These are phyloP conservation scores for Berberis vulgaris DNA, from an alignment of 164 flowering plant species.

Conservation along the genomic window DNA sequence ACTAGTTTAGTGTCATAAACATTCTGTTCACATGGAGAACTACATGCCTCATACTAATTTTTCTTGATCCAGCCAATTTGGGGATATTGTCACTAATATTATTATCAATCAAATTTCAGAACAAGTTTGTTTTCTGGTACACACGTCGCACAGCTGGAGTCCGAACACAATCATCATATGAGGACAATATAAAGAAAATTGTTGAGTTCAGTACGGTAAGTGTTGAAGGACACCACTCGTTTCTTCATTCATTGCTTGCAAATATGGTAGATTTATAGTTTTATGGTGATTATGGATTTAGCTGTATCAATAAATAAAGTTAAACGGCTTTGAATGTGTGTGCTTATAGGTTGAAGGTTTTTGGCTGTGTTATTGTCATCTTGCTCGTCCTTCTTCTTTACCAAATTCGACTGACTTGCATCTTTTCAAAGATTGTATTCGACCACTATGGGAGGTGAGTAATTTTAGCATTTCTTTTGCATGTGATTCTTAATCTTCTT, in stretches of 20 bases:
- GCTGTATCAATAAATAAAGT: not conserved
- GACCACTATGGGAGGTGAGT: conserved; percentile 95
- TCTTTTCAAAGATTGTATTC: conserved; percentile 94
- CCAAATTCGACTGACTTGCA: conserved; percentile 96
- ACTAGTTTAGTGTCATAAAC: too few relatives aligned
- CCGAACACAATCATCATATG: conserved; percentile 74
- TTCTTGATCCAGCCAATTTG: too few relatives aligned
- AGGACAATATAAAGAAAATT: conserved; percentile 89
- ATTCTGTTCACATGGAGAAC: too few relatives aligned
- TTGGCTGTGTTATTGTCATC: conserved; percentile 94
- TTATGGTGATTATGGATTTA: not conserved
- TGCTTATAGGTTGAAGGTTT: conserved; percentile 73
- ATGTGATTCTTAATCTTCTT: too few relatives aligned
- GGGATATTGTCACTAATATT: too few relatives aligned
- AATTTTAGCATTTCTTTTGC: not conserved
- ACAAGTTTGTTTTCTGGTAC: conserved; percentile 94
- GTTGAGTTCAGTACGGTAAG: conserved; percentile 95
- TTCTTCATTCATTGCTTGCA: not conserved
- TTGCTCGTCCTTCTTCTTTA: conserved; percentile 82
- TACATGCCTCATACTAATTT: too few relatives aligned
- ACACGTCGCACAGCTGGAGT: conserved; percentile 92
- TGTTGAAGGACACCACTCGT: not conserved
- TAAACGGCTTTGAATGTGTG: not conserved
- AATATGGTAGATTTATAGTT: not conserved
- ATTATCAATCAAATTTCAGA: conserved; percentile 25